Conservation (phyloP, 2,329 filamentous ascomycete genomes). For the Dichotomopilus funicola region DNA sequence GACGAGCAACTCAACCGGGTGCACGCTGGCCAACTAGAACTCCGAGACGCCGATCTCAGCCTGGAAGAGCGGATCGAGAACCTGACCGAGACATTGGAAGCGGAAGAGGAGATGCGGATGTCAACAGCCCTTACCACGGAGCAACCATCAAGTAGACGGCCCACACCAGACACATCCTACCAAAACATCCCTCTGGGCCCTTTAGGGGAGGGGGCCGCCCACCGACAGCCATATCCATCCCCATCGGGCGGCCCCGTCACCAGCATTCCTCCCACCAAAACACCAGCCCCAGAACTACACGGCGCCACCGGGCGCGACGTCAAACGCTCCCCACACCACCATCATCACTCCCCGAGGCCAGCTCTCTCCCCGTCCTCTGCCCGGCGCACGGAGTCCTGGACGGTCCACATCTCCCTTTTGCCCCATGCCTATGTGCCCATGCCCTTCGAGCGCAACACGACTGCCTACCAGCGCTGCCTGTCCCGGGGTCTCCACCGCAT, state of each 20-base stretch:
- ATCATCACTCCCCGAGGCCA: constrained; percentile 22
- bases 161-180: constrained; percentile 24
- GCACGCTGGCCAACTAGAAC: constrained; percentile 42
- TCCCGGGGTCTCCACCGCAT: constrained; percentile 54
- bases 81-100: constrained; percentile 26
- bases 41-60: constrained; percentile 42
- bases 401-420: constrained; percentile 53
- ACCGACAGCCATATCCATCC: constrained; percentile 17
- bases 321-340: neutral
- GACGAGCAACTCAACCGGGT: constrained; percentile 40
- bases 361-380: constrained; percentile 10
- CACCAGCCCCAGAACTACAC: constrained; percentile 15
- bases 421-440: constrained; percentile 49
- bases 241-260: constrained; percentile 18
- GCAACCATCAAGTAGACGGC: constrained; percentile 19
- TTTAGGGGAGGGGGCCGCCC: constrained; percentile 23
- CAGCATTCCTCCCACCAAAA: neutral
- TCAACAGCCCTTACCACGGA: constrained; percentile 8
- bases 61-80: constrained; percentile 51
- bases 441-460: constrained; percentile 56
- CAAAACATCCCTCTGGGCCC: constrained; percentile 22
- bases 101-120: constrained; percentile 22
- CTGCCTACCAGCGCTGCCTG: constrained; percentile 54
- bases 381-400: constrained; percentile 40
- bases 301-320: constrained; percentile 17